A percentile compares a stretch with the other conserved stretches of the same genome.
Conservation (phyloP, 306 rosid genomes). For the Sphenostylis stenocarpa region DNA sequence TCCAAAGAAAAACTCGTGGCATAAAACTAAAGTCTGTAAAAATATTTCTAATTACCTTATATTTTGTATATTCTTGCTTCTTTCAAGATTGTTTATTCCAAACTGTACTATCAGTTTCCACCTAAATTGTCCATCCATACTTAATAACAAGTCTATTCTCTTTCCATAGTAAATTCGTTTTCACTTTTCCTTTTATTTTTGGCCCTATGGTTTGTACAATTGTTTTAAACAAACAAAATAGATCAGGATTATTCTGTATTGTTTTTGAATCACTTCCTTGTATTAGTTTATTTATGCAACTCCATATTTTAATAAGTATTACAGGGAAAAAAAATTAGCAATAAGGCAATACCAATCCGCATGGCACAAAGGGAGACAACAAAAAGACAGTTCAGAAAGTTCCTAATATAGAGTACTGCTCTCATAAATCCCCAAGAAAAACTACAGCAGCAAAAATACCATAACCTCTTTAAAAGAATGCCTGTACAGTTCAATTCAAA, state of each 20-base stretch:
- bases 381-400: conserved; percentile 6
- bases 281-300: not conserved
- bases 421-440: not conserved
- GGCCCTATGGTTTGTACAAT: not conserved
- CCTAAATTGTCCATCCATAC: conserved; percentile 11
- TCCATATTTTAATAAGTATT: conserved; percentile 5
- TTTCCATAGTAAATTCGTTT: conserved; percentile 9
- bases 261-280: not conserved
- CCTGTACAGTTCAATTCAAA: conserved; percentile 8
- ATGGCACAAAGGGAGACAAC: not conserved
- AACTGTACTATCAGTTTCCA: not conserved
- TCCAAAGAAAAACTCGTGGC: conserved; percentile 10
- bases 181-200: conserved; percentile 8
- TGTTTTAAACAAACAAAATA: not conserved
- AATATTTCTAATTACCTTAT: not conserved
- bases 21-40: conserved; percentile 18
- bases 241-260: not conserved
- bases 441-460: not conserved
- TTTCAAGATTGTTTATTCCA: conserved; percentile 10
- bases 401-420: not conserved
- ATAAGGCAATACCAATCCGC: not conserved
- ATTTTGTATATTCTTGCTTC: not conserved
- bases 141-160: conserved; percentile 9
- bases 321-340: not conserved
- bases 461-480: not conserved